phyloP scores from a whole-genome alignment of 1,284 basidiomycete species.

The Sanghuangporus baumii region DNA sequence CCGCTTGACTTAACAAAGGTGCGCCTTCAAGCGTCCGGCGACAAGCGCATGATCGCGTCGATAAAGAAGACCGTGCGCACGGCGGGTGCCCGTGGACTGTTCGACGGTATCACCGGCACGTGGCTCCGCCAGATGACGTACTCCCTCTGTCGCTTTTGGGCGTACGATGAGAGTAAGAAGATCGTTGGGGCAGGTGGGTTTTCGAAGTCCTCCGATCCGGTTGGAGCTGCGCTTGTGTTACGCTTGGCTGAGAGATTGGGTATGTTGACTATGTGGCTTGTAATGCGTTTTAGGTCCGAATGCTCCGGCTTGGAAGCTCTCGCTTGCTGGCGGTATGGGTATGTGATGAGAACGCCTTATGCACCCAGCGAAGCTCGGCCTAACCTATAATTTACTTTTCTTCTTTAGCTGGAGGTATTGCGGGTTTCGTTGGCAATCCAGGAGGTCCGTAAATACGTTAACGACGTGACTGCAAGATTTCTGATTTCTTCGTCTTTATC shows the following conservation, averaged over 20 bases:
- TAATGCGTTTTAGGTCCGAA: constrained; percentile 37
- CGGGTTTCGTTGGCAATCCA: constrained; percentile 84
- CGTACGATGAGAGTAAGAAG: constrained; percentile 89
- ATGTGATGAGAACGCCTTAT: constrained; percentile 26
- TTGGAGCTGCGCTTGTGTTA: neutral
- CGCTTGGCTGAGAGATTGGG: neutral
- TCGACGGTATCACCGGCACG: constrained; percentile 85
- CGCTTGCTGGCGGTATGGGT: constrained; percentile 78
- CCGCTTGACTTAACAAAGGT: constrained; percentile 88
- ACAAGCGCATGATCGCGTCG: constrained; percentile 80
- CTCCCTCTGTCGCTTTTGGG: constrained; percentile 89
- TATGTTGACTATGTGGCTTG: neutral
- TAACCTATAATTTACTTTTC: neutral
- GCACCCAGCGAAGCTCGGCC: neutral
- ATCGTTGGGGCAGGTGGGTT: constrained; percentile 54
- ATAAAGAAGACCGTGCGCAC: constrained; percentile 73
- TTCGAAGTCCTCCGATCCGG: neutral
- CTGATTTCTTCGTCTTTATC: neutral
- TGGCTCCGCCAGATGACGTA: constrained; percentile 93
- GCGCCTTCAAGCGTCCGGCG: constrained; percentile 79
- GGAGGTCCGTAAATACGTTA: constrained; percentile 45
- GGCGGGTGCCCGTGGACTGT: constrained; percentile 70
- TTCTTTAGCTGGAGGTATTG: constrained; percentile 67
- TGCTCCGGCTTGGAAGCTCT: constrained; percentile 77
- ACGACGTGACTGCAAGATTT: neutral